Conservation (phyloP, 495 filamentous ascomycete genomes). For the Talaromyces wortmannii region DNA sequence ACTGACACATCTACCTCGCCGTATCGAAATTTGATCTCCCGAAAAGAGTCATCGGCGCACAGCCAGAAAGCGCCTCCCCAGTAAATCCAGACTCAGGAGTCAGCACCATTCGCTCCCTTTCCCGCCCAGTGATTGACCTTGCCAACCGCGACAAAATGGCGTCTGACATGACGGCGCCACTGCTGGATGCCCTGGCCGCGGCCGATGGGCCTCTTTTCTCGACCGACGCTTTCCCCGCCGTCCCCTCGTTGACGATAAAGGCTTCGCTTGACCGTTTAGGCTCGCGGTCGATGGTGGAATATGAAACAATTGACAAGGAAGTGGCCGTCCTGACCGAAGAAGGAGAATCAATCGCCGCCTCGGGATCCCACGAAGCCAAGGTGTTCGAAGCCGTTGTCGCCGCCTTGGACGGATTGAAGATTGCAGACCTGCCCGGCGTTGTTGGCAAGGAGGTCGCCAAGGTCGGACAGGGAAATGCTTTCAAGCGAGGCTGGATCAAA, state of each 20-base stretch:
- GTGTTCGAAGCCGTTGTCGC: conserved; percentile 81
- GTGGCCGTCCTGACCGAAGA: conserved; percentile 72
- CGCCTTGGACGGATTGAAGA: conserved; percentile 71
- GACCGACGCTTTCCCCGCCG: conserved; percentile 66
- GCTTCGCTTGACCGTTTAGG: conserved; percentile 79
- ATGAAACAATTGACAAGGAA: conserved; percentile 75
- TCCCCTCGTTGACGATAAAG: conserved; percentile 68
- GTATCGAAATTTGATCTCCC: conserved; percentile 22
- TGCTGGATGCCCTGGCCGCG: conserved; percentile 62
- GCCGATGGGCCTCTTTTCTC: conserved; percentile 61
- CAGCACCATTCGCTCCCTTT: no score
- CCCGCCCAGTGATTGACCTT: background rate
- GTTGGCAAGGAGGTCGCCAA: conserved; percentile 82
- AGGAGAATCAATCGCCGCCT: conserved; percentile 65
- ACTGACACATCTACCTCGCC: conserved; percentile 13
- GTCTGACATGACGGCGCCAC: conserved; percentile 55
- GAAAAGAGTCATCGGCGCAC: conserved; percentile 4
- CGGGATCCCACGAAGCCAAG: conserved; percentile 91
- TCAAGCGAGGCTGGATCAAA: conserved; percentile 94
- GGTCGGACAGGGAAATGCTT: conserved; percentile 90
- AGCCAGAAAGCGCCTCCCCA: background rate
- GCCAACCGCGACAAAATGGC: conserved; percentile 37
- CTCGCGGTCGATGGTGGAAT: conserved; percentile 78
- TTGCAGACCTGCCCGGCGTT: conserved; percentile 67
- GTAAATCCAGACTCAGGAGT: background rate